These are phyloP conservation scores for Chlamydomonas sphaeroides DNA, from an alignment of 139 green algal species.

Conservation along the genomic window DNA sequence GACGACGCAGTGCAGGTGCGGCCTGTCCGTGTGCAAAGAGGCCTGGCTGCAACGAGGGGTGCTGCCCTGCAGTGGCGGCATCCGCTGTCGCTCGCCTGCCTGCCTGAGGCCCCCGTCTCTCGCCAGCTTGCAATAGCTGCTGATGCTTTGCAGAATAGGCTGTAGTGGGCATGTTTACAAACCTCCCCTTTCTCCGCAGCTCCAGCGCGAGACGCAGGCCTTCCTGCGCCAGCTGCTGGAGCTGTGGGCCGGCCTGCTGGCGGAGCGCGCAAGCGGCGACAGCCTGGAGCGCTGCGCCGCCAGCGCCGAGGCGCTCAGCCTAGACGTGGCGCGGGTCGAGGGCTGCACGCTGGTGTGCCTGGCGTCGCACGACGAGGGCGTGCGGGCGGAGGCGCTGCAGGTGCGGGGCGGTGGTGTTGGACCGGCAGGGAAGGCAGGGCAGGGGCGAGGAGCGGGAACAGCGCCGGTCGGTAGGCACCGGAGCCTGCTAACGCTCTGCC, in stretches of 20 bases:
- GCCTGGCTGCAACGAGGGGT: not conserved
- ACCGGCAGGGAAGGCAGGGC: not conserved
- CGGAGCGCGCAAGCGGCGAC: constrained; percentile 48
- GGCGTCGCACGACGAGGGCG: constrained; percentile 51
- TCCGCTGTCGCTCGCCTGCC: no score
- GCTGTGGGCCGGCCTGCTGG: constrained; percentile 54
- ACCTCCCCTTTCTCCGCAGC: constrained; percentile 36
- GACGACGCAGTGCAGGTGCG: constrained; percentile 78
- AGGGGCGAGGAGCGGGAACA: not conserved
- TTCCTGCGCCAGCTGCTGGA: constrained; percentile 57
- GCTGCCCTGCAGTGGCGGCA: not conserved
- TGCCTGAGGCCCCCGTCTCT: no score
- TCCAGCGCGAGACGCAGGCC: constrained; percentile 47
- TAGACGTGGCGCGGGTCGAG: constrained; percentile 76
- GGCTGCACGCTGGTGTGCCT: constrained; percentile 65
- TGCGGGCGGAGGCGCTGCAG: constrained; percentile 63
- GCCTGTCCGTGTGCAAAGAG: no score
- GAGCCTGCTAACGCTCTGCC: no score
- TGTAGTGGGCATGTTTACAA: no score
- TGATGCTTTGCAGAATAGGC: no score
- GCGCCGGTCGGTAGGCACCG: not conserved
- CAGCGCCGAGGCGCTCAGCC: not conserved
- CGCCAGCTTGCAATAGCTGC: no score
- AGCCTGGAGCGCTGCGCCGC: not conserved
- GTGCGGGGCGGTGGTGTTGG: no score